Evolutionary conservation across 2,329 filamentous ascomycete genomes (phyloP).

Genomic region (Sarocladium kiliense): DNA sequence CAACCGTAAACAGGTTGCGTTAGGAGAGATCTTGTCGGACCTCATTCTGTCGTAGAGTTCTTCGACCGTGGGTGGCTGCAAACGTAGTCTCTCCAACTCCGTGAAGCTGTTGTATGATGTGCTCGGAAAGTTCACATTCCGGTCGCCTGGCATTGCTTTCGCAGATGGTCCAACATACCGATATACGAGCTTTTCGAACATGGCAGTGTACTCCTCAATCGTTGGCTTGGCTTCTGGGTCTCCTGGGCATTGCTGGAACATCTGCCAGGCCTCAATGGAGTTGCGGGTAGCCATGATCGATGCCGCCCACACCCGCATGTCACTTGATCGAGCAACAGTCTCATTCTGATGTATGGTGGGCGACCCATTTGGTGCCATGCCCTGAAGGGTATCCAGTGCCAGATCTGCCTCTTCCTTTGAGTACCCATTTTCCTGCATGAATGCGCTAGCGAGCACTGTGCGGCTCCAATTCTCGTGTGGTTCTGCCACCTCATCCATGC

Average conservation of each 20-base stretch:
- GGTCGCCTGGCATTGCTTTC: conserved; percentile 52
- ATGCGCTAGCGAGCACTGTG: conserved; percentile 44
- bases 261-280: conserved; percentile 55
- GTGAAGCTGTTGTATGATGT: conserved; percentile 45
- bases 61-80: conserved; percentile 52
- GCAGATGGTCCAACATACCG: conserved; percentile 21
- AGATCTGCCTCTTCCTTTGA: conserved; percentile 38
- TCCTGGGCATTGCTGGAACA: conserved; percentile 34
- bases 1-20: conserved; percentile 10
- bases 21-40: conserved; percentile 14
- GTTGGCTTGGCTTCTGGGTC: conserved; percentile 27
- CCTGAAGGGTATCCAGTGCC: conserved; percentile 47
- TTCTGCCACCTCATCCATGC: conserved; percentile 50
- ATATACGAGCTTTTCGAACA: conserved; percentile 52
- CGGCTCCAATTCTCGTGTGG: conserved; percentile 49
- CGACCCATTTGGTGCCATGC: conserved; percentile 41
- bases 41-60: conserved; percentile 58
- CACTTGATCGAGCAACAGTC: conserved; percentile 14
- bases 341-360: conserved; percentile 50
- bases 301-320: conserved; percentile 44
- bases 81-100: conserved; percentile 59
- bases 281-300: conserved; percentile 55
- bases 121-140: conserved; percentile 40
- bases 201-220: conserved; percentile 47
- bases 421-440: conserved; percentile 55